Percentiles rank a stretch among this genome's conserved stretches.
These are phyloP conservation scores for Cladosporium velox DNA, from an alignment of 2,329 filamentous ascomycete genomes.

Conservation along the genomic window DNA sequence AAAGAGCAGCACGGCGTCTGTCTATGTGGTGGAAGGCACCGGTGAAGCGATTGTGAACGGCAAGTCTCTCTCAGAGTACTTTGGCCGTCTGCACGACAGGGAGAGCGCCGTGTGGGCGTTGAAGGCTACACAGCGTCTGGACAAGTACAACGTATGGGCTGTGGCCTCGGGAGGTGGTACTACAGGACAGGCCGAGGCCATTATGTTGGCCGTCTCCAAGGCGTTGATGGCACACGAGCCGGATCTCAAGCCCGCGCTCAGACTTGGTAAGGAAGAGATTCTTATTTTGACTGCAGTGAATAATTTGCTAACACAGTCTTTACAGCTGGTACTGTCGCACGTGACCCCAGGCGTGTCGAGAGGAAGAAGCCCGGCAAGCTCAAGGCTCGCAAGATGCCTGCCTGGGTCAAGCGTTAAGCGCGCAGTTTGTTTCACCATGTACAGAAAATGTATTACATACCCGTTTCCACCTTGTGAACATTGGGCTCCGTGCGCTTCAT, in stretches of 20 bases:
- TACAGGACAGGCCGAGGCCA: slow-evolving; percentile 92
- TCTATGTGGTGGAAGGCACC: slow-evolving; percentile 87
- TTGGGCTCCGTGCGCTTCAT: background rate
- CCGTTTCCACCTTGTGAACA: slow-evolving; percentile 15
- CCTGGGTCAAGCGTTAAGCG: slow-evolving; percentile 84
- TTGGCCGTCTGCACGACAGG: slow-evolving; percentile 86
- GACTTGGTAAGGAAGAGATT: slow-evolving; percentile 70
- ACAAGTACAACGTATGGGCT: slow-evolving; percentile 97
- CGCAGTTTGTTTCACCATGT: slow-evolving; percentile 17
- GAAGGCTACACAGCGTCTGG: slow-evolving; percentile 75
- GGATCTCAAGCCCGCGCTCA: slow-evolving; percentile 79
- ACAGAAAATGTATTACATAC: slow-evolving; percentile 22
- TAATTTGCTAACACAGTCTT: slow-evolving; percentile 45
- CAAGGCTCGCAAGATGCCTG: slow-evolving; percentile 96
- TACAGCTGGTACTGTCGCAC: slow-evolving; percentile 85
- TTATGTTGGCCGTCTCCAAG: slow-evolving; percentile 86
- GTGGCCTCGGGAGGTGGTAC: slow-evolving; percentile 81
- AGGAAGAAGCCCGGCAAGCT: slow-evolving; percentile 96
- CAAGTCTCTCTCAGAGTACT: slow-evolving; percentile 76
- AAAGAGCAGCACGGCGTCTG: slow-evolving; percentile 83
- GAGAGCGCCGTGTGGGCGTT: slow-evolving; percentile 93
- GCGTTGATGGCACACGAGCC: slow-evolving; percentile 90
- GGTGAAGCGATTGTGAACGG: slow-evolving; percentile 91
- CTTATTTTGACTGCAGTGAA: background rate
- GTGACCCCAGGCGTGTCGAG: slow-evolving; percentile 89